Base-by-base conservation (phyloP, 140 eudicot species). In the Cichorium intybus region DNA sequence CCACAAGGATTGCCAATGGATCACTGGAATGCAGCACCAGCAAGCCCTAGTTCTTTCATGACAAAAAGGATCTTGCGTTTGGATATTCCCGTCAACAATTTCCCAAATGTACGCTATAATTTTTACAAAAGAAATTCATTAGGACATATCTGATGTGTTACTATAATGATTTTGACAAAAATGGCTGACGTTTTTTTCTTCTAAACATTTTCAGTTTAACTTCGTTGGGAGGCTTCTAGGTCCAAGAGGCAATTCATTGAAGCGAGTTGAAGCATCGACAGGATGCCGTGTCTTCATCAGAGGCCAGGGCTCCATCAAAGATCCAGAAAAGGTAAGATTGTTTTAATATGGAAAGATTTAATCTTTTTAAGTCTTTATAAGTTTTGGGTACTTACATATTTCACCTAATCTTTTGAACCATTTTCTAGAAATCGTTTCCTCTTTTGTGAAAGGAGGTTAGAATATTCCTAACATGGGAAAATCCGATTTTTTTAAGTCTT, bases 251-350 rank as follows among this genome's bases (percentile, higher is more conserved):
- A 90, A 90, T 70, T 90, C 97, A 17, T 57, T 90, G 68, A 90
- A 90, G 86, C 81, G 97, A n/a, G 95, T 90, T 33, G 97, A 90
- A 86, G 93, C 90, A 20, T 75, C 95, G n/a, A 90, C 97, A 2
- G 97, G 95, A 49, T 90, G 97, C 6, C 92, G 97, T 37, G 95
- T 90, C 53, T 90, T 77, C 58, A 90, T 90, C 15, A 87, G 97
- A 75, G 97, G 97, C 3, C 84, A 82, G 55, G 97, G 97, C 49
- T 90, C 97, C 56, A 87, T 90, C 17, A 90, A 90, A 75, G 97
- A 90, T 56, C 78, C 94, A 1, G 90, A 82, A 54, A 90, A 86
- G 95, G 97, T 85, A 82, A 62, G 20, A 33, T 64, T 37, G 39
- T n/a, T 21, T 7, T 37, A 24, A 28, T 54, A 41, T 26, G 34